Evolutionary conservation across 1,284 basidiomycete genomes (phyloP).

Genomic region (Irpex sp.): DNA sequence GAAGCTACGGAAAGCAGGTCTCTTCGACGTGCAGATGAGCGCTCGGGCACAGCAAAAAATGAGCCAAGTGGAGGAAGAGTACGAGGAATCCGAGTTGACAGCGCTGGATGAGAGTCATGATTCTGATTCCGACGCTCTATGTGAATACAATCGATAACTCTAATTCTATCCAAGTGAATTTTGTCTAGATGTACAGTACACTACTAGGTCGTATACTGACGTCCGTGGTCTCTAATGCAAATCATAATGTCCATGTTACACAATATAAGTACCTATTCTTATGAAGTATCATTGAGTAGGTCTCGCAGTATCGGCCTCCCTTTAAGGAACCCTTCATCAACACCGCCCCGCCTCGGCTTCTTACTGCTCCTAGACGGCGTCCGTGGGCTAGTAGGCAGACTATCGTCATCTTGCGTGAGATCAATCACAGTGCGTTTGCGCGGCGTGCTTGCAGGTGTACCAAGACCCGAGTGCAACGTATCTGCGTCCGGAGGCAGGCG

Average conservation of each 20-base stretch:
- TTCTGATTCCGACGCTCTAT: too few species aligned
- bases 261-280: neutral
- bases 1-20: too few species aligned
- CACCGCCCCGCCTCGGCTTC: constrained; percentile 27
- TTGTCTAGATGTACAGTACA: neutral
- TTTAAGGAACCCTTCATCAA: constrained; percentile 40
- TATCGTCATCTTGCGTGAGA: constrained; percentile 4
- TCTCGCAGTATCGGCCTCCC: constrained; percentile 55
- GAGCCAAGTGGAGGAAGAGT: too few species aligned
- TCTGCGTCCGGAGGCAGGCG: constrained; percentile 51
- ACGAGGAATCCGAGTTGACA: too few species aligned
- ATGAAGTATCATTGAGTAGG: constrained; percentile 37
- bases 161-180: too few species aligned
- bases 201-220: too few species aligned
- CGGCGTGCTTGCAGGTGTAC: constrained; percentile 4
- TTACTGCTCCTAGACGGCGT: constrained; percentile 12
- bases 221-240: neutral
- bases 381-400: neutral
- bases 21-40: too few species aligned
- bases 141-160: too few species aligned
- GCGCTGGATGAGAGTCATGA: too few species aligned
- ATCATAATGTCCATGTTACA: neutral
- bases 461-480: constrained; percentile 32
- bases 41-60: too few species aligned
- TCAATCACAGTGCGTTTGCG: neutral